Evolutionary conservation across 331 rosid species (phyloP).

Genomic region (Pyracantha coccinea): DNA sequence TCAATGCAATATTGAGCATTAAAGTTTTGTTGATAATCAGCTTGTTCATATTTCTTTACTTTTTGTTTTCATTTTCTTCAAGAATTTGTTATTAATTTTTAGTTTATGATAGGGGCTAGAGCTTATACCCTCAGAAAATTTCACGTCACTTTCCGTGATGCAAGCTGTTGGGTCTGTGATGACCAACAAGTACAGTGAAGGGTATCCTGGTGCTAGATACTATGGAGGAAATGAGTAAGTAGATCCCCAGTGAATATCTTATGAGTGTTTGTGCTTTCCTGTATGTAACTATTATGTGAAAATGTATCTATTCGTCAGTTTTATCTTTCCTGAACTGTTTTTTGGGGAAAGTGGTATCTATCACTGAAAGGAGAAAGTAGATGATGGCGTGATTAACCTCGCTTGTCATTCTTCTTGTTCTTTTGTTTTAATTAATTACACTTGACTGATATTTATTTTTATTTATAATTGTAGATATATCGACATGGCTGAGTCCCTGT

Average conservation of each 20-base stretch:
- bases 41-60: not conserved
- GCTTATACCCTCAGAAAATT: conserved; percentile 78
- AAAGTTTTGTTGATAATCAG: not conserved
- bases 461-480: conserved; percentile 39
- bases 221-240: conserved; percentile 89
- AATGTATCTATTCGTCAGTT: not conserved
- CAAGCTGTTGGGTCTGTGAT: conserved; percentile 94
- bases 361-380: not conserved
- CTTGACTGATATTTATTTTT: not conserved
- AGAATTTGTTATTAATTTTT: not conserved
- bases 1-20: not conserved
- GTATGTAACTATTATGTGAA: not conserved
- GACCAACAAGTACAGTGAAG: conserved; percentile 87
- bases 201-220: conserved; percentile 92
- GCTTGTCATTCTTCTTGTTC: not conserved
- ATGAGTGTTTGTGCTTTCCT: not conserved
- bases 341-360: not conserved
- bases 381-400: too few species aligned
- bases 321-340: not conserved
- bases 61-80: not conserved
- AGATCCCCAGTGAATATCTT: not conserved
- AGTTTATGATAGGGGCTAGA: conserved; percentile 45
- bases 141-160: conserved; percentile 79
- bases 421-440: not conserved
- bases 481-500: conserved; percentile 75